Evolutionary conservation across 164 flowering plant genomes (phyloP), one percentile per base, ranked within the genome.

Genomic region (Saururus chinensis): DNA sequence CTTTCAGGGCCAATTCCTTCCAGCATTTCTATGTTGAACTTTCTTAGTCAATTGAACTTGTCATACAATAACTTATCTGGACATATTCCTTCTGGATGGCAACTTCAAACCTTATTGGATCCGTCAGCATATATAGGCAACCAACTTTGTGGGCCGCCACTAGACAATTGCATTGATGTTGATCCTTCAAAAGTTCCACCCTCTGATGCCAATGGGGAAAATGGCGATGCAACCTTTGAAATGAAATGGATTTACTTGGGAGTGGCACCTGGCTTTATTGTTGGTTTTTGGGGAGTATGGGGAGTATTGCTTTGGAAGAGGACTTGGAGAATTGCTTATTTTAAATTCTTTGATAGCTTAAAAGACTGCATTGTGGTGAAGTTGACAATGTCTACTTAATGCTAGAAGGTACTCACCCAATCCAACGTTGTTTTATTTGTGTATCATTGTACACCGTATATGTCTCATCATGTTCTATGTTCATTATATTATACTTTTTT

Each of bases 61-160:
- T 63, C 66, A 56, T 24, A 60, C 16, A 61, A 64, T 22, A 53
- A 37, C 20, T 64, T 69, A 21, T 41, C 57, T 1, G 68, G 66
- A 19, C 11, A 17, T n/a, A 53, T 63, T 16, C 66, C 66, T 0
- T 16, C 59, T 3, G 66, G 66, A 4, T 5, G 19, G 3, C 65
- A 65, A 49, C 69, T 69, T 7, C 55, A 60, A 9, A 54, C 49
- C 3, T 19, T 55, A 6, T 1, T 4, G 12, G 48, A 59, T 53
- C 40, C 56, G 19, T 48, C 64, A 37, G 59, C 22, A 12, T 69
- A 52, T 35, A 20, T 19, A 0, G 63, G 70, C 20, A 4, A 10
- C 19, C 40, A n/a, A 8, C 66, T 68, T 4, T 68, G 70, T 51
- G 70, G 66, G 24, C 25, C 53, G 51, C 70, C 70, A 22, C 51